A percentile compares a stretch with the other conserved stretches of the same genome.
Evolutionary conservation across 805 yeast genomes (phyloP).

Genomic region (Myxozyma melibiosi): DNA sequence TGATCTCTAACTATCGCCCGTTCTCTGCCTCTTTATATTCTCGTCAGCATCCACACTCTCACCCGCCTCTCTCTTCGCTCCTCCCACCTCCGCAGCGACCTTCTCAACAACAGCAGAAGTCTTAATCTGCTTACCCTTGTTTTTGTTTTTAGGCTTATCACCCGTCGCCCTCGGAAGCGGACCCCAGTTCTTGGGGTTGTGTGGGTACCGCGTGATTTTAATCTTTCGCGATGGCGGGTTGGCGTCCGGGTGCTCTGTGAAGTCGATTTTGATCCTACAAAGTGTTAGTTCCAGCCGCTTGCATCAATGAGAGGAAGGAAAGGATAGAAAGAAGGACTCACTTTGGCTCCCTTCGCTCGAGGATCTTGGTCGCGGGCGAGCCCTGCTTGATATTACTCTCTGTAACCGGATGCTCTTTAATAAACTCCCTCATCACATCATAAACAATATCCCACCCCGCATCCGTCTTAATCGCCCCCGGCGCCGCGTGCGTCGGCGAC

Average conservation of each 20-base stretch:
- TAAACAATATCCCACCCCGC: conserved; percentile 85
- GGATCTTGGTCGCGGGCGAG: conserved; percentile 41
- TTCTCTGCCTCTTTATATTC: background rate
- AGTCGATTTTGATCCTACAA: conserved; percentile 47
- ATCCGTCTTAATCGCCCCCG: conserved; percentile 83
- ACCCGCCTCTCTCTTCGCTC: background rate
- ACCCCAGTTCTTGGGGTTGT: conserved; percentile 97
- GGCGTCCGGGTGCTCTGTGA: conserved; percentile 61
- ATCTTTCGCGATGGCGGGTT: conserved; percentile 65
- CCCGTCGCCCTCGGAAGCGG: conserved; percentile 77
- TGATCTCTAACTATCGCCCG: background rate
- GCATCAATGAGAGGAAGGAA: no score
- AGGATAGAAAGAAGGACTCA: background rate
- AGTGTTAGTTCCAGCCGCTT: conserved; percentile 35
- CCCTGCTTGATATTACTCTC: conserved; percentile 38
- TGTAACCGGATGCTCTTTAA: conserved; percentile 48
- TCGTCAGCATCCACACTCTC: background rate
- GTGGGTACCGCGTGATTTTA: conserved; percentile 85
- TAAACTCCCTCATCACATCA: conserved; percentile 70
- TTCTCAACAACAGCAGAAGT: background rate
- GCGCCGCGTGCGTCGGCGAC: conserved; percentile 85
- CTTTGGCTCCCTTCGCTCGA: conserved; percentile 34
- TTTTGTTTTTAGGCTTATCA: conserved; percentile 7
- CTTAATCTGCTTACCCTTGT: background rate
- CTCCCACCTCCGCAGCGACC: background rate